phyloP scores from a whole-genome alignment of 768 basidiomycete genomes.

The Mrakia hoshinonis region DNA sequence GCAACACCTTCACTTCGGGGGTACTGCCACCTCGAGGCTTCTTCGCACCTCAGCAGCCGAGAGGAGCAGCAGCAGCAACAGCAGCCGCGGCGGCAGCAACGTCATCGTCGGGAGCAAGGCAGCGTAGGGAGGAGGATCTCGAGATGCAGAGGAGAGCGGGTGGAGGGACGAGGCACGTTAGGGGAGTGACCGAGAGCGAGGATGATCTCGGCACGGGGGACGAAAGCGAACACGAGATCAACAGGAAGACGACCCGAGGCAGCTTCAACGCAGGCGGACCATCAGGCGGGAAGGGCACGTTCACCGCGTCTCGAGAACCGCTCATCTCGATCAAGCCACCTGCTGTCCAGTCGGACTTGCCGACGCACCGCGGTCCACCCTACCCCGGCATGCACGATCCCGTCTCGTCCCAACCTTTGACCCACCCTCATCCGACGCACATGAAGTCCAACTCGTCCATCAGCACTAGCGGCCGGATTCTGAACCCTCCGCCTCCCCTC shows the following conservation, averaged over 20 bases:
- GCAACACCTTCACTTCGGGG: constrained; percentile 22
- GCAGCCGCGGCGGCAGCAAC: not conserved
- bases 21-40: constrained; percentile 22
- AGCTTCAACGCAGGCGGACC: not conserved
- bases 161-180: not conserved
- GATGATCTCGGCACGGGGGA: constrained; percentile 4
- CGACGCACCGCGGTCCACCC: not conserved
- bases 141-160: not conserved
- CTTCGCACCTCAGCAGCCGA: constrained; percentile 26
- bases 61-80: not conserved
- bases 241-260: not conserved
- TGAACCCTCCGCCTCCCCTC: not conserved
- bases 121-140: not conserved
- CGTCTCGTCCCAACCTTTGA: not conserved
- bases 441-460: not conserved
- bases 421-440: not conserved
- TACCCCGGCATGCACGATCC: not conserved
- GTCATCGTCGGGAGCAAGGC: not conserved
- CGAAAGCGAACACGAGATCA: not conserved
- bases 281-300: not conserved
- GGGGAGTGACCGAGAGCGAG: constrained; percentile 6
- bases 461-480: not conserved
- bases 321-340: not conserved
- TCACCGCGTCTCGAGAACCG: not conserved
- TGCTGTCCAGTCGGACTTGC: not conserved